phyloP scores from a whole-genome alignment of 1,139 yeast species.

The Hemisphaericaspora xylanilytica region DNA sequence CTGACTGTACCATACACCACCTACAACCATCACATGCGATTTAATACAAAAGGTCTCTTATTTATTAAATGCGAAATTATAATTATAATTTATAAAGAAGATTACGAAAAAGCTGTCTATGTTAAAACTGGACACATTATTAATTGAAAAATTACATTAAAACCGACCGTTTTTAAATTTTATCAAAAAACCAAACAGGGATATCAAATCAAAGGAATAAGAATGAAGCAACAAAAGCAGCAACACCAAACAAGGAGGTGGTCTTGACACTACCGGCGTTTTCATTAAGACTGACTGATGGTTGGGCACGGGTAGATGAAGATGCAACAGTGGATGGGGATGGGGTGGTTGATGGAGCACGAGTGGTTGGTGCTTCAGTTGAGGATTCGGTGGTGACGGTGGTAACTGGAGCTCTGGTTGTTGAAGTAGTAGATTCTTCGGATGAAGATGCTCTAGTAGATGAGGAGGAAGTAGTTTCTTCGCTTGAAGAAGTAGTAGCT shows the following conservation, averaged over 20 bases:
- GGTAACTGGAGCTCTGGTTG: constrained; percentile 1
- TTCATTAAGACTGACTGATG: constrained; percentile 1
- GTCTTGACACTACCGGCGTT: constrained; percentile 3
- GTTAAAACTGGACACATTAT: no score
- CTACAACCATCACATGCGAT: no score
- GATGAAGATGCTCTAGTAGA: constrained; percentile 1
- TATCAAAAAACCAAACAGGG: background rate
- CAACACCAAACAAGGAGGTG: constrained; percentile 4
- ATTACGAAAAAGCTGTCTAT: background rate
- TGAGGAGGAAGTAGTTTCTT: constrained; percentile 3
- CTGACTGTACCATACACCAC: no score
- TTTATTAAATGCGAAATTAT: no score
- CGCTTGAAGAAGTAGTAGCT: constrained; percentile 4
- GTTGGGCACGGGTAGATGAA: background rate
- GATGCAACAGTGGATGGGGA: constrained; percentile 1
- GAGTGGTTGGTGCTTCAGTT: background rate
- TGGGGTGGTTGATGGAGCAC: background rate
- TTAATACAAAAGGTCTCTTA: no score
- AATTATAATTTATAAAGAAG: no score
- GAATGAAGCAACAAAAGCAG: constrained; percentile 8
- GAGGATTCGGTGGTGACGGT: background rate
- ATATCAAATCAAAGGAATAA: constrained; percentile 2
- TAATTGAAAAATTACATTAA: background rate
- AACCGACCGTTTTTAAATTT: background rate
- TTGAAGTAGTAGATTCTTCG: background rate